Percentiles rank a stretch among this genome's conserved stretches.
Conservation (phyloP, 805 yeast species). For the Ogataea populi-albae region DNA sequence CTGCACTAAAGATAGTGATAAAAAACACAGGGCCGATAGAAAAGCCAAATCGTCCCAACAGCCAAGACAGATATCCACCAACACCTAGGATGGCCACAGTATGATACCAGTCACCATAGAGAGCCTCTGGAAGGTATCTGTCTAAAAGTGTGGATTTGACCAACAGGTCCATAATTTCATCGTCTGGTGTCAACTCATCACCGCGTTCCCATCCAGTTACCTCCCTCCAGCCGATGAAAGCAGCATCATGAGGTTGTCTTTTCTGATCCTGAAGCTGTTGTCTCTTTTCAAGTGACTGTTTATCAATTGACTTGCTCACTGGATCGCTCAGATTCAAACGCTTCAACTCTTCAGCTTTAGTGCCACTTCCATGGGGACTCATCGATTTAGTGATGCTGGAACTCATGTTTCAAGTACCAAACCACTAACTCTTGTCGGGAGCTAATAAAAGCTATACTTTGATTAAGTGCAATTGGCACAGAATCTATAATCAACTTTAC, state of each 20-base stretch:
- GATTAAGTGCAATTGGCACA: too few relatives aligned
- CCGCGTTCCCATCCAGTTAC: slow-evolving; percentile 81
- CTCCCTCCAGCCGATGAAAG: slow-evolving; percentile 92
- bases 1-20: slow-evolving; percentile 55
- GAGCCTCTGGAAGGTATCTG: slow-evolving; percentile 65
- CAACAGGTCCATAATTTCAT: slow-evolving; percentile 67
- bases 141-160: slow-evolving; percentile 73
- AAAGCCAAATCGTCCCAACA: slow-evolving; percentile 72
- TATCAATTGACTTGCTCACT: slow-evolving; percentile 28
- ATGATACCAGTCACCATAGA: slow-evolving; percentile 97
- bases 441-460: too few relatives aligned
- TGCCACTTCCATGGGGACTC: background rate
- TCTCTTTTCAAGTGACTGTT: slow-evolving; percentile 16
- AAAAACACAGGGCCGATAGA: slow-evolving; percentile 80
- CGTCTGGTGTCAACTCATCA: slow-evolving; percentile 63
- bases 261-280: slow-evolving; percentile 19
- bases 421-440: too few relatives aligned
- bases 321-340: slow-evolving; percentile 26
- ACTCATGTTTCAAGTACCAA: slow-evolving; percentile 2
- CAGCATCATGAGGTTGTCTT: slow-evolving; percentile 56
- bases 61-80: slow-evolving; percentile 72
- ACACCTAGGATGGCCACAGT: slow-evolving; percentile 67
- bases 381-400: background rate
- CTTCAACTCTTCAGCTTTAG: slow-evolving; percentile 5
- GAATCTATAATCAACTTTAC: too few relatives aligned